Evolutionary conservation across 1,139 yeast genomes (phyloP), one percentile per base, ranked within the genome.

Genomic region (Saccharomyces hybrid): DNA sequence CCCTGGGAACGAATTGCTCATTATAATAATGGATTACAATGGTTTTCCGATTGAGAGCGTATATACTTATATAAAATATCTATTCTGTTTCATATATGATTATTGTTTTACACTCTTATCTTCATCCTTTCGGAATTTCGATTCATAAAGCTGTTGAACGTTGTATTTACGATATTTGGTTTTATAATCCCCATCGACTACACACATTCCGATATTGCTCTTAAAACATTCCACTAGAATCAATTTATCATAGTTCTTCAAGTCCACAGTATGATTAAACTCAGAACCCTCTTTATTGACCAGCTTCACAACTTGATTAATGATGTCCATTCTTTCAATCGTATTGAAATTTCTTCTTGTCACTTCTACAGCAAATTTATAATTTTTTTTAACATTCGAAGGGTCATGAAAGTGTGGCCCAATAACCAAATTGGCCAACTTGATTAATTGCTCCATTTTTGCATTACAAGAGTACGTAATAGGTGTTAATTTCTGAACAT

Each of bases 151-250:
- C 66, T 81, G 85, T 61, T 83, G 86, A 57, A 83, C 71, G 62
- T 83, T 83, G 64, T 73, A 83, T 64, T 74, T 80, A 59, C 75
- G 80, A 60, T 73, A 76, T 60, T 75, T 71, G 11, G 55, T 59
- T 49, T 59, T 50, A 48, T 83, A 83, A 65, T 80, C 88, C 57
- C 80, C 78, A 51, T 80, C 79, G 5, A 87, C 90, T 16, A 89
- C 91, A 66, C 90, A 79, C 81, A 86, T 83, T 3, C 96, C 96
- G 49, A 88, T 79, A 63, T 84, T 85, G 57, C 81, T 85, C 68
- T 90, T 91, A 72, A 84, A 93, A 66, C 96, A 88, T 67, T 90
- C 96, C 2, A 93, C 86, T 56, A 93, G 67, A 51, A 93, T 81
- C 63, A 93, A 74, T 64, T 84, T 84, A 56, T 90, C 96, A 65